These are phyloP conservation scores for Berkeleyomyces basicola DNA, from an alignment of 2,329 filamentous ascomycete species.

Conservation along the genomic window DNA sequence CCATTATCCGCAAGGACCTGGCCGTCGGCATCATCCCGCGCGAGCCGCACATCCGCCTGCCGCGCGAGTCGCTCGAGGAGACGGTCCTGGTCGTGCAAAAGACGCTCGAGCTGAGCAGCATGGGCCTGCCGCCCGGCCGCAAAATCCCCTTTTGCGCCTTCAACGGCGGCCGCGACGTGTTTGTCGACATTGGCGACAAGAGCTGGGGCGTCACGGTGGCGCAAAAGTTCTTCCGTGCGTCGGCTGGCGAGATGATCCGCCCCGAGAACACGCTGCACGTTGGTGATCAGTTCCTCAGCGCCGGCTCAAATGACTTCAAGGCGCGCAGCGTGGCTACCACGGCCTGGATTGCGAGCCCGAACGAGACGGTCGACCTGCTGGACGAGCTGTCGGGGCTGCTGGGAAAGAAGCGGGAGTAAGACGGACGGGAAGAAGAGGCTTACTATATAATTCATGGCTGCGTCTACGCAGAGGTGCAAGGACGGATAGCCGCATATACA, in stretches of 20 bases:
- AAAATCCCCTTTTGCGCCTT: conserved; percentile 88
- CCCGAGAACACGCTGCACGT: conserved; percentile 78
- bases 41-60: conserved; percentile 47
- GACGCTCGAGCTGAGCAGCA: conserved; percentile 67
- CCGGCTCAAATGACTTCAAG: conserved; percentile 95
- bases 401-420: conserved; percentile 26
- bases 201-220: conserved; percentile 88
- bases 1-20: conserved; percentile 72
- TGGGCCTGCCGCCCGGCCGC: conserved; percentile 20
- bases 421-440: neutral
- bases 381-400: conserved; percentile 59
- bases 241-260: conserved; percentile 39
- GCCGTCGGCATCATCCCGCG: conserved; percentile 63
- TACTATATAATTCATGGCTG: neutral
- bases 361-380: conserved; percentile 75
- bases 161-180: conserved; percentile 94
- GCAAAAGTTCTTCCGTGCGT: conserved; percentile 61
- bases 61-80: conserved; percentile 83
- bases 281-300: conserved; percentile 90
- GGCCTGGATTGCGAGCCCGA: conserved; percentile 88
- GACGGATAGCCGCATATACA: neutral
- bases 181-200: conserved; percentile 97
- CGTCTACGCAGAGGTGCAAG: neutral
- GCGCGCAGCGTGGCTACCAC: conserved; percentile 82
- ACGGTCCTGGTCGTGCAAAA: conserved; percentile 90